phyloP scores from a whole-genome alignment of 2,329 filamentous ascomycete genomes.

The Fusarium tricinctum region DNA sequence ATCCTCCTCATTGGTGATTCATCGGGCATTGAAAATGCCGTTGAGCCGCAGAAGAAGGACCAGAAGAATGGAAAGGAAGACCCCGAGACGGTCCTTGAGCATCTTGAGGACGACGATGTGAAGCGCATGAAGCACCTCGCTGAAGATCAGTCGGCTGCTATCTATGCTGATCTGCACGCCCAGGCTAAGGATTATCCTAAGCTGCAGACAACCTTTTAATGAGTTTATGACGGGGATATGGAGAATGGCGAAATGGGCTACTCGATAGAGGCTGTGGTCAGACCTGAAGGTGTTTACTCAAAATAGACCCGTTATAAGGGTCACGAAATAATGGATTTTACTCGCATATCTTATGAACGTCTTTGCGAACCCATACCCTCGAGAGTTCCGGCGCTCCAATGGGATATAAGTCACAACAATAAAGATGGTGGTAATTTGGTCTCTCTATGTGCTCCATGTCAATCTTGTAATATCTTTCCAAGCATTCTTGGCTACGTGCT shows the following conservation, averaged over 20 bases:
- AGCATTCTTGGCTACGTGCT: too few species aligned
- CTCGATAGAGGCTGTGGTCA: not conserved
- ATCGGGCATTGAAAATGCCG: constrained; percentile 68
- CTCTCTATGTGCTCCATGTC: not conserved
- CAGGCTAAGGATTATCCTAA: constrained; percentile 48
- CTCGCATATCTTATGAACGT: not conserved
- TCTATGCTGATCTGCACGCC: constrained; percentile 46
- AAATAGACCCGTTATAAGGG: not conserved
- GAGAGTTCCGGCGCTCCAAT: not conserved
- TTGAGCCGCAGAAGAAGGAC: constrained; percentile 58
- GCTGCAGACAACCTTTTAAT: constrained; percentile 50
- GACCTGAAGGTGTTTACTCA: not conserved
- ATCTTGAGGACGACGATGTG: constrained; percentile 81
- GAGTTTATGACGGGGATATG: not conserved
- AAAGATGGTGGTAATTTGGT: not conserved
- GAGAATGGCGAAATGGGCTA: not conserved
- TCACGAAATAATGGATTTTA: not conserved
- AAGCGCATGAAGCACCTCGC: constrained; percentile 70
- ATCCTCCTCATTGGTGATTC: constrained; percentile 83
- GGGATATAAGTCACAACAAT: not conserved
- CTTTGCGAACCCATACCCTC: not conserved
- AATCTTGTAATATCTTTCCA: too few species aligned
- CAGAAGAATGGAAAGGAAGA: constrained; percentile 59
- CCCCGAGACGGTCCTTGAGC: constrained; percentile 78
- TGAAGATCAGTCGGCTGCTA: constrained; percentile 58